Evolutionary conservation across 495 filamentous ascomycete species (phyloP).

Genomic region (Annulohypoxylon stygium): DNA sequence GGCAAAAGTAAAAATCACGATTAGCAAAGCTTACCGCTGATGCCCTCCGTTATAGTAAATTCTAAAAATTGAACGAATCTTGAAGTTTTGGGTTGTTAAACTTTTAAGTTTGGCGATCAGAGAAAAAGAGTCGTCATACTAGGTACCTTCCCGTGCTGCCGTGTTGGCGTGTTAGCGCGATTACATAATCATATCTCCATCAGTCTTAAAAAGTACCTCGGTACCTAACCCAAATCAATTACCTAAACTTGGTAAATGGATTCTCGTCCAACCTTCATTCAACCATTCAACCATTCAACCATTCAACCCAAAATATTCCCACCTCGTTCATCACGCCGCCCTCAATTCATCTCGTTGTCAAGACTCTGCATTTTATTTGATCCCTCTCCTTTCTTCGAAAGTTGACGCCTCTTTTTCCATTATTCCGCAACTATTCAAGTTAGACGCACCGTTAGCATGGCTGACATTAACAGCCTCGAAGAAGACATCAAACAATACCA

Average conservation of each 20-base stretch:
- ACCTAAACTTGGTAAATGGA: neutral
- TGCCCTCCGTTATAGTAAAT: neutral
- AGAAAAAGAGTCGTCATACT: too few relatives aligned
- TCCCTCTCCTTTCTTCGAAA: neutral
- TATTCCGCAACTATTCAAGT: neutral
- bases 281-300: neutral
- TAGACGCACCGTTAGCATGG: conserved; percentile 54
- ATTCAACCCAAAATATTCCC: neutral
- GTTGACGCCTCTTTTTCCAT: neutral
- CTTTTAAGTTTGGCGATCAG: too few relatives aligned
- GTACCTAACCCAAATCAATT: neutral
- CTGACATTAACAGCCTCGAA: conserved; percentile 74
- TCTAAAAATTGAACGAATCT: too few relatives aligned
- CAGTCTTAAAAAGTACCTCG: neutral
- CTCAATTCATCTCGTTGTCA: neutral
- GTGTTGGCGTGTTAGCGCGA: too few relatives aligned
- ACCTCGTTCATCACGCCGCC: neutral
- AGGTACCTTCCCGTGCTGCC: too few relatives aligned
- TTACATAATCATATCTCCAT: neutral
- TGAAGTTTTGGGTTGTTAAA: too few relatives aligned
- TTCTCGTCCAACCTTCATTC: neutral
- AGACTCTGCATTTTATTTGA: neutral
- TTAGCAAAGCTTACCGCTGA: neutral
- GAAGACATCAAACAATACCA: conserved; percentile 85
- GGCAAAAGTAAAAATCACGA: neutral